Percentiles rank a stretch among this genome's conserved stretches.
Conservation (phyloP, 768 basidiomycete genomes). For the Lactarius pseudohatsudake region DNA sequence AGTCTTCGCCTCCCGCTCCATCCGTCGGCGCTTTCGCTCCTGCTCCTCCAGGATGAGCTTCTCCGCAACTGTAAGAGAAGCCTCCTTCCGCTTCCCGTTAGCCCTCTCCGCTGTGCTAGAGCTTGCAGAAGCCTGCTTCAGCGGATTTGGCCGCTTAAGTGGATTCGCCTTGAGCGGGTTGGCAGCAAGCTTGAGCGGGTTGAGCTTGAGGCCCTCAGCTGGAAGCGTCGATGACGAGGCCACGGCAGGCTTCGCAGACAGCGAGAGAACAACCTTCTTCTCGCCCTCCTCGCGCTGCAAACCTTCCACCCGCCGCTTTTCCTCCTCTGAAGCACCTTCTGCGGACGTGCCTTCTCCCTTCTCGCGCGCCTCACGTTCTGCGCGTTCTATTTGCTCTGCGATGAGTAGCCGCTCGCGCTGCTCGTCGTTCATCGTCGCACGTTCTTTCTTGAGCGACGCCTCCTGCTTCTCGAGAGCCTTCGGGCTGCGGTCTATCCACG, state of each 20-base stretch:
- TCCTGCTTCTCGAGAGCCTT: conserved; percentile 92
- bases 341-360: conserved; percentile 33
- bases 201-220: conserved; percentile 54
- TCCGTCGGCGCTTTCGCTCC: conserved; percentile 79
- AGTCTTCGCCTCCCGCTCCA: conserved; percentile 50
- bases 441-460: conserved; percentile 87
- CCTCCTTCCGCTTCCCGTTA: conserved; percentile 61
- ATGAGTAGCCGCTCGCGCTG: conserved; percentile 89
- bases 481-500: conserved; percentile 96
- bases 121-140: conserved; percentile 52
- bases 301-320: conserved; percentile 52
- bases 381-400: conserved; percentile 91
- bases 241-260: conserved; percentile 54
- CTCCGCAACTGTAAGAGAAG: conserved; percentile 78
- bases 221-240: conserved; percentile 38
- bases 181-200: conserved; percentile 50
- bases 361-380: conserved; percentile 51
- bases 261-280: conserved; percentile 68
- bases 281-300: conserved; percentile 74
- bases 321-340: conserved; percentile 33
- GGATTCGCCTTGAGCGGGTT: conserved; percentile 70
- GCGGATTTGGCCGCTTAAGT: conserved; percentile 71
- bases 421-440: conserved; percentile 89
- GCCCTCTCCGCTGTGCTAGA: conserved; percentile 40
- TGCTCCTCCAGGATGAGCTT: conserved; percentile 86